Base-by-base conservation (phyloP, 176 grass and related monocot genomes). In the Miscanthus lutarioriparius region DNA sequence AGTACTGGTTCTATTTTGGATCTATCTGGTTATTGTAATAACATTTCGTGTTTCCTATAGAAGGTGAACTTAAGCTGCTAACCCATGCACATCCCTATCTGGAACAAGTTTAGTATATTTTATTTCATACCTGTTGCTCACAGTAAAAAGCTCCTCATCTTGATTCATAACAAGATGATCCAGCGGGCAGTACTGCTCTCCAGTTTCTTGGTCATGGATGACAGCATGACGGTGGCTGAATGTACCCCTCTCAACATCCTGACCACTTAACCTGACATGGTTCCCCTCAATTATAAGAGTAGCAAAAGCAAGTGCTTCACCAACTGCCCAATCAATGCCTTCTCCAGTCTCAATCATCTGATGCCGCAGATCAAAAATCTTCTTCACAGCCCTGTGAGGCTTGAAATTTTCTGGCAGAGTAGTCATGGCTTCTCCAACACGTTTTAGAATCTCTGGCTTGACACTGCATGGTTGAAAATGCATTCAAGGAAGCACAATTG, bases 191-290 rank as follows among this genome's bases (percentile, higher is more conserved):
- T 96, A 94, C 74, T 87, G 83, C 37, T 90, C 88, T 75, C 96
- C 96, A 48, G 89, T 84, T 84, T 96, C 91, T 76, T 99, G 96
- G 75, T 99, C 88, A 87, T 99, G 96, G 73, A 99, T 44, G 40
- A 99, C 93, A 45, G 96, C 33, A 89, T 99, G 96, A 1, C 93
- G 91, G 74, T 99, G 96, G 85, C 96, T 99, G 85, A 99, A 99
- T 62, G 93, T 96, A 80, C 96, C 96, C 78, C 96, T 99, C 85
- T 99, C 96, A 72, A 99, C 93, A 91, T 99, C 96, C 82, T 99
- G 96, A 11, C 96, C 96, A 68, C 96, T 99, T 87, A 99, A 81
- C 77, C 96, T 94, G 53, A 99, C 96, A 87, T 99, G 93, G 83
- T 99, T 99, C 15, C 96, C 96, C 88, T 99, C 96, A 48, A 88